Base-by-base conservation (phyloP, 2,329 filamentous ascomycete species). In the Diaporthe citrichinensis region DNA sequence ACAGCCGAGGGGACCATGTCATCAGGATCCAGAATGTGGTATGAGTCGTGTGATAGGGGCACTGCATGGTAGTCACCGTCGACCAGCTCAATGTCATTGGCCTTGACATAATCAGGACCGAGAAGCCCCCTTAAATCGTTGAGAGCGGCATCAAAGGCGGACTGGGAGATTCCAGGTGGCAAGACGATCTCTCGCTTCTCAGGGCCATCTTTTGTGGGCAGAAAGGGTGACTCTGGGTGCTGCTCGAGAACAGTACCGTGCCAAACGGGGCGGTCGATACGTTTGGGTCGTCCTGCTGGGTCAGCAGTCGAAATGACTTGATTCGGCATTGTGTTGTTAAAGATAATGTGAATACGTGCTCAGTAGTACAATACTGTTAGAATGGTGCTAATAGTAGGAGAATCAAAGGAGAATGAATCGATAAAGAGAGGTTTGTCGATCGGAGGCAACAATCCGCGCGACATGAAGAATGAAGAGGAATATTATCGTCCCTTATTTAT, bases 1-100 rank as follows among this genome's bases (percentile, higher is more conserved):
- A 58, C 55, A 58, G 55, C 55, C 17, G 55, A 58, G 55, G 55
- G 55, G 31, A 58, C 55, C 55, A 58, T 58, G 20, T 58, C 55
- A 23, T 58, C 55, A 23, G 55, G 55, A 31, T 58, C 55, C 1
- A 58, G 55, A 58, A 58, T 58, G 55, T 58, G 55, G 14, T 58
- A 58, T 3, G 55, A 58, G 31, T 58, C 55, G 55, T 58, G 55
- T 58, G 55, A 58, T 17, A 58, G 55, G 17, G 55, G 55, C 7
- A 58, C 55, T n/a, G 55, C 55, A 3, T 58, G 55, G 20, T 58
- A 58, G 7, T 58, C 53, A 15, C 53, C 53, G 31, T 58, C 55
- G 31, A 58, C 55, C 55, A 58, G 55, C 31, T 58, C 55, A 36
- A 58, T 58, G 55, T 58, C 55, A 12, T 58, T 58, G 31, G 36